phyloP scores from a whole-genome alignment of 2,329 filamentous ascomycete species.

The Emmonsiellopsis sp. region DNA sequence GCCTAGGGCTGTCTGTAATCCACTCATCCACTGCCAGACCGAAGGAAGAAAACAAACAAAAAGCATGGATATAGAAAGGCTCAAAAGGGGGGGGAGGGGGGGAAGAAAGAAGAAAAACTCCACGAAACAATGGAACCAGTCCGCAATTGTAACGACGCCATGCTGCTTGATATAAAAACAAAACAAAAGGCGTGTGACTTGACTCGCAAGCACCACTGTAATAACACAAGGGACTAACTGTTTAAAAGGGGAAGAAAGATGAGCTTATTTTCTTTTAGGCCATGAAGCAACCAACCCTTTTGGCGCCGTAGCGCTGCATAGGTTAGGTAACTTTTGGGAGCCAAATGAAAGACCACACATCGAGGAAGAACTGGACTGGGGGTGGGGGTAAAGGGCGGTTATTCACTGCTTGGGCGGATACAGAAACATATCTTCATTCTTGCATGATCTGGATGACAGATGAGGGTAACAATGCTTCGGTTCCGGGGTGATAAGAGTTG shows the following conservation, averaged over 20 bases:
- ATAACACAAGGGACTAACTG: not conserved
- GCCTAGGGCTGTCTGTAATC: not conserved
- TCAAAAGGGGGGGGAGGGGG: constrained; percentile 16
- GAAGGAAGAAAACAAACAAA: not conserved
- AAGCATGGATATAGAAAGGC: not conserved
- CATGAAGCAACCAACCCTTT: not conserved
- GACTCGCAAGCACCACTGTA: not conserved
- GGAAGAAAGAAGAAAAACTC: constrained; percentile 16
- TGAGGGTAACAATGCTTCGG: not conserved
- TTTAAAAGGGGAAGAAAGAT: not conserved
- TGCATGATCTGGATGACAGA: not conserved
- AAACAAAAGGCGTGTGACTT: not conserved
- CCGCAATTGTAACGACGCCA: not conserved
- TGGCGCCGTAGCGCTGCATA: not conserved
- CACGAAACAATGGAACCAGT: not conserved
- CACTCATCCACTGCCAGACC: too few species aligned
- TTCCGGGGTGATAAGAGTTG: not conserved
- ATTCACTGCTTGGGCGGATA: not conserved
- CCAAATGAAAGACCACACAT: not conserved
- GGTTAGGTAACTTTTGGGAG: not conserved
- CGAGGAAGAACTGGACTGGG: not conserved
- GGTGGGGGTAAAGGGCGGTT: not conserved
- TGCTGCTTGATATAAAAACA: not conserved
- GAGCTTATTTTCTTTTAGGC: not conserved
- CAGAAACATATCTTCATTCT: not conserved